Percentiles rank a stretch among this genome's conserved stretches.
Conservation (phyloP, 257 asterid species). For the Nemophila menziesii region DNA sequence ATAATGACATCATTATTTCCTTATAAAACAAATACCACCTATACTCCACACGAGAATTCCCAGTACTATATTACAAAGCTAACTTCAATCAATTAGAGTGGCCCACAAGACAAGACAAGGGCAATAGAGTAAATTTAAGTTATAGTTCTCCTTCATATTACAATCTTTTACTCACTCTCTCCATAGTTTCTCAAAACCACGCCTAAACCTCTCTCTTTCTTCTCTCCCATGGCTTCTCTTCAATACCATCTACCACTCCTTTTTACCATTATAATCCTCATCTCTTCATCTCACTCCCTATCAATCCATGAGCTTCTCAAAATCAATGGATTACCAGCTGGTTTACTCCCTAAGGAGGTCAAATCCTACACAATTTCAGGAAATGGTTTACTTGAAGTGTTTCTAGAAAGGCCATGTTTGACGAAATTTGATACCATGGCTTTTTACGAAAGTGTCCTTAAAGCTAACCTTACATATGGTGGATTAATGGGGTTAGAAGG, state of each 20-base stretch:
- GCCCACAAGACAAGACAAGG: constrained; percentile 9
- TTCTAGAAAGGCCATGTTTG: constrained; percentile 67
- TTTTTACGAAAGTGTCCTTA: constrained; percentile 57
- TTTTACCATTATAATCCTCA: constrained; percentile 11
- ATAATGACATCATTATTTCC: no score
- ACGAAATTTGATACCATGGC: constrained; percentile 90
- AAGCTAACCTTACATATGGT: constrained; percentile 68
- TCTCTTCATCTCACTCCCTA: constrained; percentile 11
- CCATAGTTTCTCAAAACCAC: constrained; percentile 22
- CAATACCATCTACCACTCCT: constrained; percentile 10
- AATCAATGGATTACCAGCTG: constrained; percentile 76
- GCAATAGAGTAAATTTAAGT: constrained; percentile 12
- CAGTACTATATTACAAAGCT: no score
- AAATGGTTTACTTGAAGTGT: constrained; percentile 62
- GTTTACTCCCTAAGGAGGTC: constrained; percentile 66
- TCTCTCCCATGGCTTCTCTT: constrained; percentile 24
- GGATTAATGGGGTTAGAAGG: constrained; percentile 74
- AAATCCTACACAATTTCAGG: constrained; percentile 47
- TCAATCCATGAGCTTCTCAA: constrained; percentile 73
- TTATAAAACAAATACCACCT: no score
- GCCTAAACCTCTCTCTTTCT: constrained; percentile 16
- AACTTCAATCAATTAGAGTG: constrained; percentile 3
- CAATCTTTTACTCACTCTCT: constrained; percentile 27
- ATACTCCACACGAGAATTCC: no score
- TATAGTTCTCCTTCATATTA: constrained; percentile 14